A percentile compares a stretch with the other conserved stretches of the same genome.
These are phyloP conservation scores for Prunella vulgaris DNA, from an alignment of 257 asterid genomes.

Conservation along the genomic window DNA sequence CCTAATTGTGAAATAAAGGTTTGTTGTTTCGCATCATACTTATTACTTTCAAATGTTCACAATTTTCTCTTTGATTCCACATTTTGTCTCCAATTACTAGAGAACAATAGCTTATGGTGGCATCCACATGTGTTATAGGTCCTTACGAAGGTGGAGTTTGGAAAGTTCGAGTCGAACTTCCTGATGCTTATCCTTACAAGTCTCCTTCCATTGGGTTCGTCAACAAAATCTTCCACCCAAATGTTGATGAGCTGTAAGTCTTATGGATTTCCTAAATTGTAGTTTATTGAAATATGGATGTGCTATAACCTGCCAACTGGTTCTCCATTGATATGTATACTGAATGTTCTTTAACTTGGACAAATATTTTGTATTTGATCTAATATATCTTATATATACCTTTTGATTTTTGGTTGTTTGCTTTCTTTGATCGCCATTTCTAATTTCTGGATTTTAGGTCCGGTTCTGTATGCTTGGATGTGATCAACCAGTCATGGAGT, in stretches of 20 bases:
- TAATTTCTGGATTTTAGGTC: conserved; percentile 45
- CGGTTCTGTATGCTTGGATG: conserved; percentile 93
- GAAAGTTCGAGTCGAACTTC: conserved; percentile 87
- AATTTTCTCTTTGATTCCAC: not conserved
- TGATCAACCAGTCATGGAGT: conserved; percentile 95
- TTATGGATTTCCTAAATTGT: not conserved
- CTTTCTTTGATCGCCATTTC: not conserved
- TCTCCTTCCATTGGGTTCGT: conserved; percentile 90
- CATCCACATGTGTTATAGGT: conserved; percentile 39
- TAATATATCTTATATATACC: not conserved
- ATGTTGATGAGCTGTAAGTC: conserved; percentile 89
- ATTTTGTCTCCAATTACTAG: not conserved
- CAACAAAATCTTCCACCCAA: conserved; percentile 94
- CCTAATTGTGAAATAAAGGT: not conserved
- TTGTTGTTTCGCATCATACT: not conserved
- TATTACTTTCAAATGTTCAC: not conserved
- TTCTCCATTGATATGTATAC: no score
- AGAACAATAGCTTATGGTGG: not conserved
- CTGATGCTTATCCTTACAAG: conserved; percentile 94
- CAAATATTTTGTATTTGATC: not conserved
- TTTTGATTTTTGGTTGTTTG: not conserved
- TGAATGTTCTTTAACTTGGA: no score
- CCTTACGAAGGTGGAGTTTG: conserved; percentile 90
- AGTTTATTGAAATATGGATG: no score
- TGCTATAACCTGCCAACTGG: no score